A percentile compares a stretch with the other conserved stretches of the same genome.
These are phyloP conservation scores for Emmonsiellopsis sp. DNA, from an alignment of 2,329 filamentous ascomycete genomes.

Conservation along the genomic window DNA sequence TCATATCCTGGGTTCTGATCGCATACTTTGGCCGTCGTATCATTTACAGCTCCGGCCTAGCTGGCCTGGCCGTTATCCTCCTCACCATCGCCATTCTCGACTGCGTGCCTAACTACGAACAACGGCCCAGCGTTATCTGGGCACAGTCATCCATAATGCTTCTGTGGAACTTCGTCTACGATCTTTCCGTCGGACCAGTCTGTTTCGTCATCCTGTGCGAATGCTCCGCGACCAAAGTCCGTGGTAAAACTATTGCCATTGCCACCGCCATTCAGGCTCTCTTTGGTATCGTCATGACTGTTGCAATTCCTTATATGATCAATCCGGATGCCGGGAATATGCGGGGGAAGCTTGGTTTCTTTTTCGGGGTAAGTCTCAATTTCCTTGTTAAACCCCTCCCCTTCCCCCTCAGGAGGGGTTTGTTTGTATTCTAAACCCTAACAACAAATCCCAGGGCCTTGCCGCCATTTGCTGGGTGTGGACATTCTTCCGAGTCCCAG, in stretches of 20 bases:
- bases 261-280: conserved; percentile 31
- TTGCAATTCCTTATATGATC: conserved; percentile 33
- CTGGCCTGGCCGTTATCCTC: conserved; percentile 20
- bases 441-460: conserved; percentile 4
- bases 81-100: conserved; percentile 34
- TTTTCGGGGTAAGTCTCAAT: conserved; percentile 19
- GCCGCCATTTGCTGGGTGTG: conserved; percentile 11
- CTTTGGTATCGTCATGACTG: conserved; percentile 31
- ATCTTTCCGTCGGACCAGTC: conserved; percentile 31
- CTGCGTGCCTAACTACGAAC: conserved; percentile 22
- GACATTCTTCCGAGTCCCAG: conserved; percentile 16
- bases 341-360: conserved; percentile 26
- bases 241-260: conserved; percentile 37
- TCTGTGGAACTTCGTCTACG: conserved; percentile 32
- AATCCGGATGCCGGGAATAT: conserved; percentile 27
- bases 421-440: not conserved
- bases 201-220: conserved; percentile 40
- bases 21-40: conserved; percentile 24
- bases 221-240: conserved; percentile 32
- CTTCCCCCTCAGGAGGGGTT: not conserved
- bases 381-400: not conserved
- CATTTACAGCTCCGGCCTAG: conserved; percentile 24
- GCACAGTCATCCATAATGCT: conserved; percentile 27
- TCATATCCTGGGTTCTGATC: conserved; percentile 26
- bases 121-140: conserved; percentile 16